These are phyloP conservation scores for Penicillium dipodomyicola DNA, from an alignment of 495 filamentous ascomycete genomes.

Conservation along the genomic window DNA sequence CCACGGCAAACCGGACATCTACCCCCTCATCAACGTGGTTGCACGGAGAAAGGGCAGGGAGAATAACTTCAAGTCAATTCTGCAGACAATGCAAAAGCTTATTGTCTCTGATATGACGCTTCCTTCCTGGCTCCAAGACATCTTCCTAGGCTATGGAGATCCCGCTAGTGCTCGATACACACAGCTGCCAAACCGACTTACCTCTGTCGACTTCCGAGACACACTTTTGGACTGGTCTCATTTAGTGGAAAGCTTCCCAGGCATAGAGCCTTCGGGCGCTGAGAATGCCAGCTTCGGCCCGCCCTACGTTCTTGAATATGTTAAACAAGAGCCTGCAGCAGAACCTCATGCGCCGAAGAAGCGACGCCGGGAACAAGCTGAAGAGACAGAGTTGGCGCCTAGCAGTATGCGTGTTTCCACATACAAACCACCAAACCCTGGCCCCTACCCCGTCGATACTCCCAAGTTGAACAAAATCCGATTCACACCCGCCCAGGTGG, in stretches of 20 bases:
- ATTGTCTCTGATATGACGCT: conserved; percentile 82
- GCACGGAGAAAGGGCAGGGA: conserved; percentile 82
- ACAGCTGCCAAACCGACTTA: conserved; percentile 72
- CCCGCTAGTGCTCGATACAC: conserved; percentile 84
- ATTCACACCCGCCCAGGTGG: conserved; percentile 88
- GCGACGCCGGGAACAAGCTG: conserved; percentile 69
- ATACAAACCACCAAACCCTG: conserved; percentile 86
- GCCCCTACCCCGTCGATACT: conserved; percentile 86
- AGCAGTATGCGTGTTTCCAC: conserved; percentile 79
- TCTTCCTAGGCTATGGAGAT: conserved; percentile 95
- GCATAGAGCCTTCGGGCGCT: conserved; percentile 72
- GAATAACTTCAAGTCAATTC: conserved; percentile 95
- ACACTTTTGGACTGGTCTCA: conserved; percentile 97
- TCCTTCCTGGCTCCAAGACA: conserved; percentile 91
- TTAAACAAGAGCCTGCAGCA: conserved; percentile 46
- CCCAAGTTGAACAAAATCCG: conserved; percentile 79
- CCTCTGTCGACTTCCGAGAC: conserved; percentile 82
- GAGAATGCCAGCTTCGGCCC: conserved; percentile 74
- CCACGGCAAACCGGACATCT: conserved; percentile 70
- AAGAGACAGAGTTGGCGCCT: conserved; percentile 56
- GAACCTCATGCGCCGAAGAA: conserved; percentile 69
- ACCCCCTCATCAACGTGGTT: conserved; percentile 83
- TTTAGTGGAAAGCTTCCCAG: conserved; percentile 81
- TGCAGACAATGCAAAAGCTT: conserved; percentile 86
- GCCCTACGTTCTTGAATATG: conserved; percentile 76